Percentiles rank a stretch among this genome's conserved stretches.
Evolutionary conservation across 2,329 filamentous ascomycete genomes (phyloP).

Genomic region (Talaromyces sp.): DNA sequence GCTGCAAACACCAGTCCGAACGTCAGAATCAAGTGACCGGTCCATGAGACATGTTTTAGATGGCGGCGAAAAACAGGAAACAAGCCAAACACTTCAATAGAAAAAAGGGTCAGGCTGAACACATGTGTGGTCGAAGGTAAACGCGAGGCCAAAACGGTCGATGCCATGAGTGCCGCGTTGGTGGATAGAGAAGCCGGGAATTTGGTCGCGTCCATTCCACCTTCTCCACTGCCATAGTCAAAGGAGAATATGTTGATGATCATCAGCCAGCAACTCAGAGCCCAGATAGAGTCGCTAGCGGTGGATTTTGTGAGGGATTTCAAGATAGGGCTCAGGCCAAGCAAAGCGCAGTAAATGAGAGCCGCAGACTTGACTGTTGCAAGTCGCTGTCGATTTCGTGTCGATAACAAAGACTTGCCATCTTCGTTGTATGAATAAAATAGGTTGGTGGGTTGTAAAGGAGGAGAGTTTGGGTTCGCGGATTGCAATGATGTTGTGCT

Average conservation of each 20-base stretch:
- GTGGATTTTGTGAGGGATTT: conserved; percentile 94
- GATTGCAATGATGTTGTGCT: conserved; percentile 51
- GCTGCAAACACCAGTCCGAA: conserved; percentile 71
- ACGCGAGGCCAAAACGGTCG: conserved; percentile 84
- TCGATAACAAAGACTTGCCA: conserved; percentile 34
- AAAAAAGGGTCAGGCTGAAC: conserved; percentile 91
- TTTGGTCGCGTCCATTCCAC: conserved; percentile 37
- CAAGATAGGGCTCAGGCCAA: conserved; percentile 89
- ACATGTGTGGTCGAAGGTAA: conserved; percentile 88
- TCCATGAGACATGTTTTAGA: conserved; percentile 74
- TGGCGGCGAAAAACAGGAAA: conserved; percentile 97
- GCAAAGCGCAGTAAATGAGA: conserved; percentile 85
- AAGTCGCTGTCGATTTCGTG: conserved; percentile 58
- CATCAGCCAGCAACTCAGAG: conserved; percentile 87
- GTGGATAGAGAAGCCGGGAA: conserved; percentile 69
- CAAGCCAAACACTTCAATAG: conserved; percentile 92
- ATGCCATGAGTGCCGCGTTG: conserved; percentile 94
- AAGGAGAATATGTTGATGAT: conserved; percentile 97
- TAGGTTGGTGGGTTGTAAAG: conserved; percentile 18
- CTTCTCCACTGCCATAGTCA: conserved; percentile 70
- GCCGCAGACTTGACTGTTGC: conserved; percentile 87
- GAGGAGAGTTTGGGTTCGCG: conserved; percentile 20
- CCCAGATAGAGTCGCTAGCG: conserved; percentile 93
- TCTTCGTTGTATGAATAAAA: conserved; percentile 16
- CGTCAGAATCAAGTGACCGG: conserved; percentile 72